Evolutionary conservation across 139 green algal species (phyloP).

Genomic region (Haematococcus lacustris): DNA sequence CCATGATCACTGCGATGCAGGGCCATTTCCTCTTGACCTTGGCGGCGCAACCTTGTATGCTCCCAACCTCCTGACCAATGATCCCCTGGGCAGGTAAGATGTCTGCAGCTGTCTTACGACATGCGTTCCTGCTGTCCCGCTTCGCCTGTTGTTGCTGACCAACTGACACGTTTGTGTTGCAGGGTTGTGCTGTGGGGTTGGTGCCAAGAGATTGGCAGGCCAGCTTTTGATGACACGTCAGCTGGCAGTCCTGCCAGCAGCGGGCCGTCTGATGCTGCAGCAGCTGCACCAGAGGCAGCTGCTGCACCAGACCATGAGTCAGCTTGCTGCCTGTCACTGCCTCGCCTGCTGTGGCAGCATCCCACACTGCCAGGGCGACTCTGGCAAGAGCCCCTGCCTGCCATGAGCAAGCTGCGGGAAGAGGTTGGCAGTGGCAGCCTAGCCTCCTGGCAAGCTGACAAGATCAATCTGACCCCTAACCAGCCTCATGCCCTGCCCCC

Average conservation of each 20-base stretch:
- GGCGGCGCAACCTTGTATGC: slow-evolving; percentile 9
- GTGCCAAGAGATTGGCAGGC: slow-evolving; percentile 3
- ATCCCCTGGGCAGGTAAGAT: slow-evolving; percentile 1
- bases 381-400: slow-evolving; percentile 1
- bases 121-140: not conserved
- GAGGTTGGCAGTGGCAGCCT: too few relatives aligned
- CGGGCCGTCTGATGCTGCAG: not conserved
- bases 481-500: too few relatives aligned
- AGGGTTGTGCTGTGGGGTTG: slow-evolving; percentile 8
- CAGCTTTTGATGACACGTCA: not conserved
- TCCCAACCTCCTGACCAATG: slow-evolving; percentile 11
- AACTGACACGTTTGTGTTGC: not conserved
- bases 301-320: not conserved
- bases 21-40: not conserved
- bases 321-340: slow-evolving; percentile 5
- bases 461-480: too few relatives aligned
- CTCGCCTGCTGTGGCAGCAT: slow-evolving; percentile 5
- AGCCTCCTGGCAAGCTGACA: too few relatives aligned
- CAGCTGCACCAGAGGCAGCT: not conserved
- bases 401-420: not conserved
- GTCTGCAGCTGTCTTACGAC: not conserved
- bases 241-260: not conserved
- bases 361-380: not conserved
- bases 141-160: not conserved
- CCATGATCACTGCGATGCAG: not conserved